A percentile compares a stretch with the other conserved stretches of the same genome.
Conservation (phyloP, 1,284 basidiomycete genomes). For the Leccinum pseudoinsigne region DNA sequence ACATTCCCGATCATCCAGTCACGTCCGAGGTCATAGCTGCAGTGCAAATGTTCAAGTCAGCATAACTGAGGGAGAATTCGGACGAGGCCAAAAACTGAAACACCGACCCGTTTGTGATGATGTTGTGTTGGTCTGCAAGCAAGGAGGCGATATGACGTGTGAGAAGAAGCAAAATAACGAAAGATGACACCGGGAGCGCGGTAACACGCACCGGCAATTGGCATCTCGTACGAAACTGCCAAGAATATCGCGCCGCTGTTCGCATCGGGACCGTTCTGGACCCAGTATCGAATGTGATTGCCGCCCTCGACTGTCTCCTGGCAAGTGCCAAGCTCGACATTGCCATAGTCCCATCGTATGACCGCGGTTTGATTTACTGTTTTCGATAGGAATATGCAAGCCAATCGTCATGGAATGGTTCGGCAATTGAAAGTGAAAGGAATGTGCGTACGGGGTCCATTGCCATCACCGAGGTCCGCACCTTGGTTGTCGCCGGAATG, state of each 20-base stretch:
- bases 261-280: constrained; percentile 65
- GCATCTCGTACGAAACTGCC: constrained; percentile 76
- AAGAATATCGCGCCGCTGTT: constrained; percentile 84
- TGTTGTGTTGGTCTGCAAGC: constrained; percentile 48
- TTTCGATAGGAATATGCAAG: constrained; percentile 2
- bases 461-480: constrained; percentile 86
- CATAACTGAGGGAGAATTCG: too few relatives aligned
- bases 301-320: constrained; percentile 87
- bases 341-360: constrained; percentile 79
- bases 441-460: constrained; percentile 56
- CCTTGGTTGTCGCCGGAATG: constrained; percentile 69
- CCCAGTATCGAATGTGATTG: constrained; percentile 90
- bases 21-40: constrained; percentile 60
- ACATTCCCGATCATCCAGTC: constrained; percentile 86
- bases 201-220: constrained; percentile 48
- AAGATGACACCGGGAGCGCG: not conserved
- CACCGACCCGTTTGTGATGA: constrained; percentile 55
- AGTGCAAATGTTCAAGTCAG: not conserved
- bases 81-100: not conserved
- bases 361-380: constrained; percentile 76
- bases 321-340: constrained; percentile 78
- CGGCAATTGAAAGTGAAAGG: constrained; percentile 13
- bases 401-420: not conserved
- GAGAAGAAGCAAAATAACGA: not conserved
- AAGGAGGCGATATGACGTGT: not conserved